A percentile compares a stretch with the other conserved stretches of the same genome.
These are phyloP conservation scores for Nannizziopsis barbatae DNA, from an alignment of 2,329 filamentous ascomycete species.

Conservation along the genomic window DNA sequence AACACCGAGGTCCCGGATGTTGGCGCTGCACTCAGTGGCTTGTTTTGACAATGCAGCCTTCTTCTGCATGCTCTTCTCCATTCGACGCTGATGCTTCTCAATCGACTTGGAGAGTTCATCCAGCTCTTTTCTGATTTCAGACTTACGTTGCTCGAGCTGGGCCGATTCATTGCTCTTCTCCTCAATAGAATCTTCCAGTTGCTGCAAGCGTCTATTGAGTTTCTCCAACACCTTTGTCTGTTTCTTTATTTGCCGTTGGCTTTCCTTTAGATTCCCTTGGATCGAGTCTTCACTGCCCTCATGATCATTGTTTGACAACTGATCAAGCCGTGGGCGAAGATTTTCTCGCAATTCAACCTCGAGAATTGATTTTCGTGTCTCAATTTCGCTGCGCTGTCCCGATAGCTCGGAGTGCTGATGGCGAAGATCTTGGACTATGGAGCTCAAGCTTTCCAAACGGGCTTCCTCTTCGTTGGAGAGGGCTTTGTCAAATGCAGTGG, in stretches of 20 bases:
- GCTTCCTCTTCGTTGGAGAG: constrained; percentile 71
- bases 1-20: constrained; percentile 85
- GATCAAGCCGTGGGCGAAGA: constrained; percentile 72
- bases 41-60: constrained; percentile 69
- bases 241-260: constrained; percentile 69
- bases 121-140: constrained; percentile 58
- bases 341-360: constrained; percentile 86
- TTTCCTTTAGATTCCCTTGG: constrained; percentile 60
- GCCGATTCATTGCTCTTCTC: constrained; percentile 44
- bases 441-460: constrained; percentile 60
- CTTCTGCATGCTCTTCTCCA: constrained; percentile 86
- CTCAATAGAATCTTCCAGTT: constrained; percentile 66
- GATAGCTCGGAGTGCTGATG: constrained; percentile 67
- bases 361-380: constrained; percentile 68
- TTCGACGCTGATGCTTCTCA: constrained; percentile 72
- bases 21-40: constrained; percentile 69
- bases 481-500: constrained; percentile 83
- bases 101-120: constrained; percentile 67
- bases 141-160: constrained; percentile 47
- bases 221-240: constrained; percentile 56
- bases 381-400: constrained; percentile 61
- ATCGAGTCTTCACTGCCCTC: constrained; percentile 51
- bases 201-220: constrained; percentile 57
- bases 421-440: constrained; percentile 60
- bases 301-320: constrained; percentile 65